Conservation (phyloP, 2,329 filamentous ascomycete genomes). For the Venturia aucupariae region DNA sequence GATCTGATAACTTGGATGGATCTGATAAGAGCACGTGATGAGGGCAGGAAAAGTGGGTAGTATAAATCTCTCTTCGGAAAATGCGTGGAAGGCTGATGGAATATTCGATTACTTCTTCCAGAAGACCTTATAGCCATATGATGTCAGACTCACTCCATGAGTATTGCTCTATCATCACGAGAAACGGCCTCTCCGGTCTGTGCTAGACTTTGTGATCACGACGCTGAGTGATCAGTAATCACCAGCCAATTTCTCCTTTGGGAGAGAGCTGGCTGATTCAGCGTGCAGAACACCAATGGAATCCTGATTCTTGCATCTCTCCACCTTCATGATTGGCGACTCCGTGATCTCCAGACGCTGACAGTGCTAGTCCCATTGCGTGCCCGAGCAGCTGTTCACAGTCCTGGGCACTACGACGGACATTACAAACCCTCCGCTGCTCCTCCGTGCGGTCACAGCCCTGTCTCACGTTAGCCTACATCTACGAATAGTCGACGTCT, state of each 20-base stretch:
- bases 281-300: neutral
- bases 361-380: neutral
- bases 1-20: neutral
- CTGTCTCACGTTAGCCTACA: neutral
- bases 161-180: slow-evolving; percentile 4
- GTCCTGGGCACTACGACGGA: neutral
- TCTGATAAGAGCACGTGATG: neutral
- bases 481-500: neutral
- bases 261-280: neutral
- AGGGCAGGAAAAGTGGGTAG: neutral
- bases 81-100: neutral
- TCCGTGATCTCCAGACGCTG: neutral
- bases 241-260: neutral
- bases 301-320: neutral
- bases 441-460: neutral
- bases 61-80: neutral
- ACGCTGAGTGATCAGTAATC: neutral
- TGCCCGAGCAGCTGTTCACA: neutral
- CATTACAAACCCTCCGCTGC: slow-evolving; percentile 3
- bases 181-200: neutral
- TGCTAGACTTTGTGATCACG: neutral
- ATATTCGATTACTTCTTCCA: neutral
- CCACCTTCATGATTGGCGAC: neutral
- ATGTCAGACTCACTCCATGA: neutral
- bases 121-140: neutral